Evolutionary conservation across 495 filamentous ascomycete genomes (phyloP).

Genomic region (Neurospora sp.): DNA sequence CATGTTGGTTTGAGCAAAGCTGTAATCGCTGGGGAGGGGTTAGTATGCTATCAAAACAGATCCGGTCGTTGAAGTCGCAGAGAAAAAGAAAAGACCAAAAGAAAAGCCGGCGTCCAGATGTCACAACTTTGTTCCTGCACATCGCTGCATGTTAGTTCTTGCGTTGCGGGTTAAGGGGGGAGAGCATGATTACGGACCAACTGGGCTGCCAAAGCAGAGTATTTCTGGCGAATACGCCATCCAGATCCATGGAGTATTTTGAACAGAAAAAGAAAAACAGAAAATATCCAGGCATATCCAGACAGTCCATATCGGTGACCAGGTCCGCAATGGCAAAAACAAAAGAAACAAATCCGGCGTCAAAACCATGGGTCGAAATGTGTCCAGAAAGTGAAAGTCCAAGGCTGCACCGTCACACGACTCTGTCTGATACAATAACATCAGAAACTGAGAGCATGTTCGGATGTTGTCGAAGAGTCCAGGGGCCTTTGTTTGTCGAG

Average conservation of each 20-base stretch:
- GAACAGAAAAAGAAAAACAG: constrained; percentile 10
- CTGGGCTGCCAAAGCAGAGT: constrained; percentile 6
- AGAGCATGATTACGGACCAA: constrained; percentile 10
- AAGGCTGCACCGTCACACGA: neutral
- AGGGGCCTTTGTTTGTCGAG: neutral
- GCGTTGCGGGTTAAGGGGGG: neutral
- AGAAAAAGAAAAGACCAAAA: constrained; percentile 23
- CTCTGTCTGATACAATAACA: neutral
- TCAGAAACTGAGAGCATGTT: neutral
- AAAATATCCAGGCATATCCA: constrained; percentile 21
- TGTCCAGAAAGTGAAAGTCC: neutral
- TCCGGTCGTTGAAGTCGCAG: constrained; percentile 7
- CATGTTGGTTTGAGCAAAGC: constrained; percentile 37
- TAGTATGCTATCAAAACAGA: constrained; percentile 39
- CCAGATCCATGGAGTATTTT: neutral
- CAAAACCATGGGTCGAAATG: neutral
- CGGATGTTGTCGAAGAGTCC: neutral
- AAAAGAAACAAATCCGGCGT: neutral
- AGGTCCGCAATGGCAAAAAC: neutral
- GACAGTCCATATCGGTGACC: neutral
- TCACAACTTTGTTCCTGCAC: constrained; percentile 41
- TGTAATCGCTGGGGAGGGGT: constrained; percentile 41
- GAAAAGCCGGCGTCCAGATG: constrained; percentile 25
- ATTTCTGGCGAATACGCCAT: neutral
- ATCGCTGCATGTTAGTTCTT: constrained; percentile 18